Evolutionary conservation across 768 basidiomycete species (phyloP).

Genomic region (Psilocybe cyanescens): DNA sequence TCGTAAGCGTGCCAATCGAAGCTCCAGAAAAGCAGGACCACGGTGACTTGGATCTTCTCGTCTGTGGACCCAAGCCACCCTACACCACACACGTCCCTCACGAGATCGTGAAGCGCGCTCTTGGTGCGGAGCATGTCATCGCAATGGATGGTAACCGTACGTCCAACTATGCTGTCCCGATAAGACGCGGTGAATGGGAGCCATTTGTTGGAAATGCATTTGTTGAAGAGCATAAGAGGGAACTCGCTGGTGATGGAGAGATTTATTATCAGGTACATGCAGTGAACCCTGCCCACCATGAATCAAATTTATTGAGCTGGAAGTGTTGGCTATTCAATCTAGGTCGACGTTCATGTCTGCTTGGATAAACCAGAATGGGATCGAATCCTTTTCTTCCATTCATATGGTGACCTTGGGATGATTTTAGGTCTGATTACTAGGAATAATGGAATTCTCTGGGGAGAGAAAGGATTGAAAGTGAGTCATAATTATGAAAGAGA

Average conservation of each 20-base stretch:
- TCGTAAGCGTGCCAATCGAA: conserved; percentile 61
- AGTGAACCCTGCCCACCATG: neutral
- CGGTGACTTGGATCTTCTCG: conserved; percentile 75
- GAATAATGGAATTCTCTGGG: conserved; percentile 53
- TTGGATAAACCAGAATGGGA: conserved; percentile 51
- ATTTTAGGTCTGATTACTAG: conserved; percentile 62
- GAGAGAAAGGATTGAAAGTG: conserved; percentile 64
- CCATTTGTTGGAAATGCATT: conserved; percentile 29
- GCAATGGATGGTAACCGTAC: conserved; percentile 56
- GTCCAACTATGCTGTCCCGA: conserved; percentile 64
- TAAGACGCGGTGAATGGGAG: conserved; percentile 43
- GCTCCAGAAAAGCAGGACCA: conserved; percentile 67
- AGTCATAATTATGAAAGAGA: neutral
- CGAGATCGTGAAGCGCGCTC: conserved; percentile 36
- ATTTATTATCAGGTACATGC: conserved; percentile 46
- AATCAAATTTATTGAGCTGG: neutral
- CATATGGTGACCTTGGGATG: conserved; percentile 77
- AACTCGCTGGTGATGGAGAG: conserved; percentile 27
- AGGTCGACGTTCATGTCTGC: conserved; percentile 72
- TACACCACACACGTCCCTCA: conserved; percentile 30
- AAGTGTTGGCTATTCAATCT: neutral
- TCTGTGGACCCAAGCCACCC: conserved; percentile 44
- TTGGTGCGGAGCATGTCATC: conserved; percentile 53
- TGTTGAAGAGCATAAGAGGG: conserved; percentile 32
- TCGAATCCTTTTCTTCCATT: conserved; percentile 56